Conservation (phyloP, 495 filamentous ascomycete genomes). For the Xylaria flabelliformis region DNA sequence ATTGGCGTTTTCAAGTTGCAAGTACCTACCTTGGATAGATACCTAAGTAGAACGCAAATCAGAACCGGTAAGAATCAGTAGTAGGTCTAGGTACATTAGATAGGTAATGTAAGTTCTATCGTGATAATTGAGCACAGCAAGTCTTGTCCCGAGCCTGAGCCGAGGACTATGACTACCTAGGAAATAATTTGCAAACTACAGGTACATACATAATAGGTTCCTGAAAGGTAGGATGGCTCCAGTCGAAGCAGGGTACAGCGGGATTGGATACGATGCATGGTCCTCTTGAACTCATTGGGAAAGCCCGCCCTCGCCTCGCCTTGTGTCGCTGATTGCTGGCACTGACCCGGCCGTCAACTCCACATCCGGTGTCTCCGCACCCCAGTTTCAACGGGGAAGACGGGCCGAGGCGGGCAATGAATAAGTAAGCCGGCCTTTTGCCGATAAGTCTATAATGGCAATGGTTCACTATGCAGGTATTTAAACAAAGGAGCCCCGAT, state of each 20-base stretch:
- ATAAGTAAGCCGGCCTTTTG: constrained; percentile 26
- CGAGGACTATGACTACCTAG: neutral
- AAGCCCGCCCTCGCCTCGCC: neutral
- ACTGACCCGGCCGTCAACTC: constrained; percentile 10
- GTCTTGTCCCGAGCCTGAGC: neutral
- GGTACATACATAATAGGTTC: neutral
- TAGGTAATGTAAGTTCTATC: neutral
- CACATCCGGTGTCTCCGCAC: constrained; percentile 18
- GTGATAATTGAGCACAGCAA: neutral
- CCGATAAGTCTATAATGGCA: neutral
- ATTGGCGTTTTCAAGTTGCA: neutral
- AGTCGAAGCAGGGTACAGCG: too few relatives aligned
- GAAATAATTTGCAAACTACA: neutral
- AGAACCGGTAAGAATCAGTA: neutral
- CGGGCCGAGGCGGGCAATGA: constrained; percentile 15
- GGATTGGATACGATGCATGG: too few relatives aligned
- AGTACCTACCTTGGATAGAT: too few relatives aligned
- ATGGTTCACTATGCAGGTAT: neutral
- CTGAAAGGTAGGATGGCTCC: too few relatives aligned
- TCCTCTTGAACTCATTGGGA: neutral
- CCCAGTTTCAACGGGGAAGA: constrained; percentile 6
- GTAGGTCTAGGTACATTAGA: neutral
- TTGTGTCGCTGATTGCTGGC: neutral
- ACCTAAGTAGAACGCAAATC: too few relatives aligned
- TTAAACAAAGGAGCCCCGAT: constrained; percentile 1